Conservation (phyloP, 148 eudicot species). For the Persicaria tinctoria region DNA sequence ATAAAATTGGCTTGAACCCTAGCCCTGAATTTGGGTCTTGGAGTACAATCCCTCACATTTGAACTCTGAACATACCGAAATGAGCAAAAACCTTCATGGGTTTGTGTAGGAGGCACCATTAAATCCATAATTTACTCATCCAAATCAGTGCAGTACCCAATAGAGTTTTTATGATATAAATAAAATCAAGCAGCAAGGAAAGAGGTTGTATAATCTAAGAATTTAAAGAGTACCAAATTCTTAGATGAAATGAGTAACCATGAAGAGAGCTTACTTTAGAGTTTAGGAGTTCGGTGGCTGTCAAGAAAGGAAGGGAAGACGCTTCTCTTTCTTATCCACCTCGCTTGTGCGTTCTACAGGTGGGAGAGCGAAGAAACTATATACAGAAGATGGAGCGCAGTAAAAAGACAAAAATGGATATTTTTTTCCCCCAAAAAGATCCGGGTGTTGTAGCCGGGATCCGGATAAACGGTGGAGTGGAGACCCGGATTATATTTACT, state of each 20-base stretch:
- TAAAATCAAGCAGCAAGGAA: background rate
- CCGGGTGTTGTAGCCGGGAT: background rate
- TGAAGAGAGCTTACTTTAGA: slow-evolving; percentile 4
- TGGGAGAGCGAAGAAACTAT: slow-evolving; percentile 5
- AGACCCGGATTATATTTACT: background rate
- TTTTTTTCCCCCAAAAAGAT: background rate
- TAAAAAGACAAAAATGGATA: background rate
- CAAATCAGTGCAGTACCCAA: background rate
- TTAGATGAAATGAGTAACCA: background rate
- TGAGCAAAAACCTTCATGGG: slow-evolving; percentile 50
- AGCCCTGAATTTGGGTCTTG: slow-evolving; percentile 19
- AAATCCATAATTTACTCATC: slow-evolving; percentile 28
- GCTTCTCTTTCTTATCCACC: slow-evolving; percentile 12
- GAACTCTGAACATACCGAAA: slow-evolving; percentile 26
- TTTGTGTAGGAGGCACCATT: slow-evolving; percentile 27
- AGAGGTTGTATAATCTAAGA: background rate
- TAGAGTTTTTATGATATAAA: background rate
- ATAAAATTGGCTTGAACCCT: slow-evolving; percentile 27
- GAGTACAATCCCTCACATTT: slow-evolving; percentile 13
- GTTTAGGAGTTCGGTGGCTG: slow-evolving; percentile 1
- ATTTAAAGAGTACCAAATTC: background rate
- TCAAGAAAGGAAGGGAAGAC: slow-evolving; percentile 1
- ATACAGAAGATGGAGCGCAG: background rate
- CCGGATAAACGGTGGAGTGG: slow-evolving; percentile 2
- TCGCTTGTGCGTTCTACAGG: slow-evolving; percentile 2